Evolutionary conservation across 176 grass and related monocot genomes (phyloP).

Genomic region (Oryza nivara): DNA sequence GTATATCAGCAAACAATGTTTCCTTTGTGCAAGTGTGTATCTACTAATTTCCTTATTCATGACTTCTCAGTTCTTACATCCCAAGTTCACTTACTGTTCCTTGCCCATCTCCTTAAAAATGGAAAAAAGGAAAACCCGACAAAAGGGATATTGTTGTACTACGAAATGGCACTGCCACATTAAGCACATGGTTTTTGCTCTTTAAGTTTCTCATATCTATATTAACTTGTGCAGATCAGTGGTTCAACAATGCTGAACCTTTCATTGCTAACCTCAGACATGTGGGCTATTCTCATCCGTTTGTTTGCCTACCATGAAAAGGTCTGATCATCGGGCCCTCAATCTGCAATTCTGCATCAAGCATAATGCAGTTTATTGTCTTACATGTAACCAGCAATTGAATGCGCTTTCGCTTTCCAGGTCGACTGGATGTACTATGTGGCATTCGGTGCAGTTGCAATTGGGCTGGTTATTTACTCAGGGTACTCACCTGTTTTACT

Average conservation of each 20-base stretch:
- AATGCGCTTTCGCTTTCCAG: constrained; percentile 42
- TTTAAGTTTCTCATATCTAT: not conserved
- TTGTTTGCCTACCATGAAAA: constrained; percentile 65
- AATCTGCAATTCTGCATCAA: not conserved
- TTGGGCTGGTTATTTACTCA: constrained; percentile 68
- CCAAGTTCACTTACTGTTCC: not conserved
- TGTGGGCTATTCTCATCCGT: constrained; percentile 78
- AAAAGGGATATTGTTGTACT: not conserved
- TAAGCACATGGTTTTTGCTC: not conserved
- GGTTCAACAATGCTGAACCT: constrained; percentile 80
- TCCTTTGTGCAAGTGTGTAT: not conserved
- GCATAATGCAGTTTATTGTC: not conserved
- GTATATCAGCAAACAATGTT: constrained; percentile 31
- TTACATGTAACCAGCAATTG: constrained; percentile 11
- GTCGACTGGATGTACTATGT: constrained; percentile 83
- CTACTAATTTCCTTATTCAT: not conserved
- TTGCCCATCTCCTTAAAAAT: not conserved
- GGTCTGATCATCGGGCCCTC: constrained; percentile 22
- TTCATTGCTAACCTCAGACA: constrained; percentile 68
- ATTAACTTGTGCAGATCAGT: constrained; percentile 54
- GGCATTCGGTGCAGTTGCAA: constrained; percentile 61
- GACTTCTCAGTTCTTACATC: not conserved
- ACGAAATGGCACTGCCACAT: not conserved
- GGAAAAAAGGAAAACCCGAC: not conserved
- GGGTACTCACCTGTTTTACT: constrained; percentile 32